Conservation (phyloP, 2,329 filamentous ascomycete species). For the Paraphoma sp. region DNA sequence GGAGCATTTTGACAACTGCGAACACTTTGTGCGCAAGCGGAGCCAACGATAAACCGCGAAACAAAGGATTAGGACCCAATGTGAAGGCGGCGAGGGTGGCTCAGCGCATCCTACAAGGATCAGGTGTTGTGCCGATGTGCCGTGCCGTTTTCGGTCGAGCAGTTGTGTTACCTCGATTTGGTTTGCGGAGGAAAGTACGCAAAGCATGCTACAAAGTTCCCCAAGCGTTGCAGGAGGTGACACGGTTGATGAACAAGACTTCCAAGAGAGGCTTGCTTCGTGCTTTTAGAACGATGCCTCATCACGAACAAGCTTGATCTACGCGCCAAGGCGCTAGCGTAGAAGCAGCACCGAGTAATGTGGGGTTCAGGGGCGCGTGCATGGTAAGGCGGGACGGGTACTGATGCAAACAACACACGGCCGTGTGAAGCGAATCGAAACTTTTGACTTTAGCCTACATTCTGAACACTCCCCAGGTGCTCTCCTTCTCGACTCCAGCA, state of each 20-base stretch:
- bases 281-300: constrained; percentile 7
- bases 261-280: constrained; percentile 18
- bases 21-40: not conserved
- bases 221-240: no score
- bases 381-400: not conserved
- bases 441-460: constrained; percentile 35
- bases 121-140: not conserved
- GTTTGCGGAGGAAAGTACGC: no score
- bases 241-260: constrained; percentile 10
- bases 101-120: constrained; percentile 1
- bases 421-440: no score
- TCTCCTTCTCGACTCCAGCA: constrained; percentile 41
- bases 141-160: no score
- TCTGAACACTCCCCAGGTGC: constrained; percentile 49
- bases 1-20: no score
- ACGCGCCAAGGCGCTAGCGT: constrained; percentile 15
- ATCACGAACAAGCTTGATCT: constrained; percentile 11
- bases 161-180: no score
- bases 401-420: no score
- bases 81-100: constrained; percentile 4
- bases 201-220: no score
- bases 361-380: constrained; percentile 6
- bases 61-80: not conserved
- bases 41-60: not conserved
- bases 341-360: constrained; percentile 2